Percentiles rank a stretch among this genome's conserved stretches.
Conservation (phyloP, 2,329 filamentous ascomycete genomes). For the Aspergillus alliaceus region DNA sequence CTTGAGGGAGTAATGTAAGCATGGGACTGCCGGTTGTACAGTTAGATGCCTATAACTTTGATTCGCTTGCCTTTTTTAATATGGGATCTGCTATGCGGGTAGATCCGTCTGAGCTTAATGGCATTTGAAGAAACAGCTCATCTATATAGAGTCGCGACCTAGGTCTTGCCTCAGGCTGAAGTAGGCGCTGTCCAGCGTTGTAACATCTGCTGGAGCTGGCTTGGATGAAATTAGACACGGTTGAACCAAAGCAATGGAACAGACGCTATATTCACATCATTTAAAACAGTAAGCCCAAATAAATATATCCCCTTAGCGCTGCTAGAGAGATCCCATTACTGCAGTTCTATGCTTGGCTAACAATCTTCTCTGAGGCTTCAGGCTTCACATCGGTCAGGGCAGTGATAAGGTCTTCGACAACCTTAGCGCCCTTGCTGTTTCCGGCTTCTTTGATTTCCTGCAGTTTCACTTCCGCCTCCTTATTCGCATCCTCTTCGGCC, state of each 20-base stretch:
- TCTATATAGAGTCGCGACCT: neutral
- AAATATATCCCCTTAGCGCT: slow-evolving; percentile 4
- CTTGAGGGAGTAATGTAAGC: neutral
- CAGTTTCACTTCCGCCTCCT: slow-evolving; percentile 78
- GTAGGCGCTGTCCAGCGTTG: neutral
- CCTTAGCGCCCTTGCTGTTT: slow-evolving; percentile 73
- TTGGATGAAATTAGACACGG: neutral
- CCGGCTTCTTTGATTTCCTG: slow-evolving; percentile 79
- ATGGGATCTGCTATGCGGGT: neutral
- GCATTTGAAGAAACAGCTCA: neutral
- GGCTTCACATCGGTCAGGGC: slow-evolving; percentile 86
- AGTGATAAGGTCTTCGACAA: slow-evolving; percentile 78
- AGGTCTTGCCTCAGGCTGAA: neutral
- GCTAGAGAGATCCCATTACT: slow-evolving; percentile 7
- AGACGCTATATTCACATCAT: slow-evolving; percentile 16
- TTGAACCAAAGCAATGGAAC: slow-evolving; percentile 8
- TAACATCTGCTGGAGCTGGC: neutral
- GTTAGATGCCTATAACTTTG: neutral
- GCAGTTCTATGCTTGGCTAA: slow-evolving; percentile 32
- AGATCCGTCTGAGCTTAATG: neutral
- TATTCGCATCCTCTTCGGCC: slow-evolving; percentile 75
- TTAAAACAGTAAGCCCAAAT: slow-evolving; percentile 13
- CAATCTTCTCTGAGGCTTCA: slow-evolving; percentile 56
- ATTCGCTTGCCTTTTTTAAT: neutral
- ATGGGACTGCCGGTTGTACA: neutral